phyloP scores from a whole-genome alignment of 2,329 filamentous ascomycete species.

The Apiospora arundinis region DNA sequence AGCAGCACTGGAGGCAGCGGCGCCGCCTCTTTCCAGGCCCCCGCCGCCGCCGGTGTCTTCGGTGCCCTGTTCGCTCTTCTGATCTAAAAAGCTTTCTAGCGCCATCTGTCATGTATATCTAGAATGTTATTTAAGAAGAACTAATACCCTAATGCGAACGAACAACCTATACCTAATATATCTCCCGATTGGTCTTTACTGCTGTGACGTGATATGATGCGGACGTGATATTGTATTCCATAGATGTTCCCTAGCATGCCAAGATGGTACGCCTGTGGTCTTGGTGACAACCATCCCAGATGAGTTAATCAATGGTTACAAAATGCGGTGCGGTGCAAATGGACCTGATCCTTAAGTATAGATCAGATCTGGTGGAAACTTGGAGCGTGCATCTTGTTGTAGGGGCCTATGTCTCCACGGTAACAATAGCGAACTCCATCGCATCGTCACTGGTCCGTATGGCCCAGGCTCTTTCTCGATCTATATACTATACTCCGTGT shows the following conservation, averaged over 20 bases:
- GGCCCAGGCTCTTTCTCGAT: neutral
- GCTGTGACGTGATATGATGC: neutral
- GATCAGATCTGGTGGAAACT: neutral
- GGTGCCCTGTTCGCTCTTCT: neutral
- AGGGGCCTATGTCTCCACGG: neutral
- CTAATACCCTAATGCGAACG: conserved; percentile 9
- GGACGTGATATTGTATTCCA: neutral
- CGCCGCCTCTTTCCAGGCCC: conserved; percentile 5
- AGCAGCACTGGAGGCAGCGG: conserved; percentile 14
- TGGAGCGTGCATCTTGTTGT: neutral
- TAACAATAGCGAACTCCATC: neutral
- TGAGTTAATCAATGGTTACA: neutral
- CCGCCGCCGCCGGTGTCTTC: conserved; percentile 4
- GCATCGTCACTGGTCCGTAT: neutral
- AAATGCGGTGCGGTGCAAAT: neutral
- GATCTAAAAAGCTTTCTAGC: neutral
- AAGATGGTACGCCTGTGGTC: neutral
- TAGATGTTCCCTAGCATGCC: neutral
- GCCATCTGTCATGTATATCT: conserved; percentile 4
- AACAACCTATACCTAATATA: neutral
- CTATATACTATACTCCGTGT: neutral
- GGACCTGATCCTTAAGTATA: neutral
- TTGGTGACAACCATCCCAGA: neutral
- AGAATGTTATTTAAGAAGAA: conserved; percentile 5
- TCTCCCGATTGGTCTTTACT: neutral